Evolutionary conservation across 2,329 filamentous ascomycete genomes (phyloP).

Genomic region (Trichoderma sp.): DNA sequence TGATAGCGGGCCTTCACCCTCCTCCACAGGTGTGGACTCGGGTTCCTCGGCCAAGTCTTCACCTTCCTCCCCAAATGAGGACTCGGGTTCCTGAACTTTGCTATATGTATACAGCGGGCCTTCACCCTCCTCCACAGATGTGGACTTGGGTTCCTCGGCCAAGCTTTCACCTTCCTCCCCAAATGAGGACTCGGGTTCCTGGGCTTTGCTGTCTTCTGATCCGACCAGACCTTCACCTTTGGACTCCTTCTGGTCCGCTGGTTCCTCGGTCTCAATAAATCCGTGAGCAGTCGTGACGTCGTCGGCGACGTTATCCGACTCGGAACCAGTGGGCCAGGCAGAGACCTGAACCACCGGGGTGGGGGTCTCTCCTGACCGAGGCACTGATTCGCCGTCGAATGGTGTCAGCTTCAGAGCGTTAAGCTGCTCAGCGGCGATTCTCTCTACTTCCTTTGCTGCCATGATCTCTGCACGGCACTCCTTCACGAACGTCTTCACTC

Average conservation of each 20-base stretch:
- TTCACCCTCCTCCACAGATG: conserved; percentile 10
- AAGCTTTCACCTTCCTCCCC: conserved; percentile 11
- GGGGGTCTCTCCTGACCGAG: conserved; percentile 7
- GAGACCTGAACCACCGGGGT: neutral
- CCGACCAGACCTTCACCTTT: conserved; percentile 14
- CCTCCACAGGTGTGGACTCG: neutral
- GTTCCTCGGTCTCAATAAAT: conserved; percentile 9
- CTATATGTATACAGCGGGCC: neutral
- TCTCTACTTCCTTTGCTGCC: neutral
- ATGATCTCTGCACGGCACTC: neutral
- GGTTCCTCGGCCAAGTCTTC: conserved; percentile 15
- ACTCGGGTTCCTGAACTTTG: neutral
- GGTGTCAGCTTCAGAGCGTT: neutral
- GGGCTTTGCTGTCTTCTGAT: conserved; percentile 1
- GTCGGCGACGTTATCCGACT: conserved; percentile 3
- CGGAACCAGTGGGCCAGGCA: conserved; percentile 14
- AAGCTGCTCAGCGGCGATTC: conserved; percentile 5
- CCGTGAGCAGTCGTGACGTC: neutral
- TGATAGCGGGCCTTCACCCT: conserved; percentile 12
- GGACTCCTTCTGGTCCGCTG: conserved; percentile 2
- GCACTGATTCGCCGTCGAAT: conserved; percentile 8
- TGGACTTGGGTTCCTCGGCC: conserved; percentile 8
- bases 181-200: conserved; percentile 8
- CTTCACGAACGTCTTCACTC: neutral
- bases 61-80: neutral